These are phyloP conservation scores for Sugiyamaella chiloensis DNA, from an alignment of 805 yeast genomes.

Conservation along the genomic window DNA sequence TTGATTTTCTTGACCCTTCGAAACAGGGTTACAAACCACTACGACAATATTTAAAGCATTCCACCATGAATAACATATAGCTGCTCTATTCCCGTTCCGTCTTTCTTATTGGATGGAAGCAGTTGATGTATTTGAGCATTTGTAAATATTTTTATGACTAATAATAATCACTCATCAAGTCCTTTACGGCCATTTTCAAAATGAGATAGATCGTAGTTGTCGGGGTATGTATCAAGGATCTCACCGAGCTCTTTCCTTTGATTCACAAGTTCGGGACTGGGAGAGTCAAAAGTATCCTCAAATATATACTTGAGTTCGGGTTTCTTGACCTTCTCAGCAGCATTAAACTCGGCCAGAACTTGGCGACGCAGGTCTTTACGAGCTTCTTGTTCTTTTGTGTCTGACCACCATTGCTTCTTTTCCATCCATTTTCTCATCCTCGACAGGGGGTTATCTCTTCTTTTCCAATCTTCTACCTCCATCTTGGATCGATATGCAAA, in stretches of 20 bases:
- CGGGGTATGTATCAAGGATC: constrained; percentile 30
- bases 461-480: constrained; percentile 36
- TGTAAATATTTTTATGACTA: too few species aligned
- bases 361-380: constrained; percentile 25
- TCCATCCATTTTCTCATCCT: constrained; percentile 35
- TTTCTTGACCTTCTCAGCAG: constrained; percentile 32
- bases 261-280: constrained; percentile 26
- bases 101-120: too few species aligned
- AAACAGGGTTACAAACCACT: constrained; percentile 18
- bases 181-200: constrained; percentile 25
- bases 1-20: constrained; percentile 25
- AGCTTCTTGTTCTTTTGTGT: constrained; percentile 27
- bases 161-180: constrained; percentile 1
- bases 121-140: too few species aligned
- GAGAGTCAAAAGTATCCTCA: constrained; percentile 25
- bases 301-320: constrained; percentile 30
- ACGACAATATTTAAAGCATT: constrained; percentile 14
- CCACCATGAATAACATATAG: too few species aligned
- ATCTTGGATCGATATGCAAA: constrained; percentile 34
- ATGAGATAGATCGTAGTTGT: constrained; percentile 27
- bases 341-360: constrained; percentile 27
- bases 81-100: too few species aligned
- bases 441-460: constrained; percentile 33
- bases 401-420: constrained; percentile 30
- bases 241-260: constrained; percentile 31